phyloP scores from a whole-genome alignment of 805 yeast genomes.

The Wickerhamomyces ciferrii region DNA sequence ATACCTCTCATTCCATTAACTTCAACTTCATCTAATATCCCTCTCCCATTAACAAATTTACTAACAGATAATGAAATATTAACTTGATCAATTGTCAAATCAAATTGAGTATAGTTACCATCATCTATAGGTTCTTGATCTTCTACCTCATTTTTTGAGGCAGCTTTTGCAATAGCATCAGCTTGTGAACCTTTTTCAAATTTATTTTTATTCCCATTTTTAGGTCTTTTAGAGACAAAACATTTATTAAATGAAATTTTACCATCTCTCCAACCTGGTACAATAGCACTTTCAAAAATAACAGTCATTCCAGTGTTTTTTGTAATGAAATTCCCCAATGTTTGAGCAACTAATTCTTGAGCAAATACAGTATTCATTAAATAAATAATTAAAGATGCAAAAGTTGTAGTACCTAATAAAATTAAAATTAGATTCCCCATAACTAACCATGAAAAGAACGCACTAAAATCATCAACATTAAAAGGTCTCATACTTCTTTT shows the following conservation, averaged over 20 bases:
- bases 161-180: slow-evolving; percentile 53
- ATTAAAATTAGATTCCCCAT: slow-evolving; percentile 82
- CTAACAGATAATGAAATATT: slow-evolving; percentile 73
- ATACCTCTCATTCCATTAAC: slow-evolving; percentile 87
- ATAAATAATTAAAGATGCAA: slow-evolving; percentile 72
- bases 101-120: slow-evolving; percentile 96
- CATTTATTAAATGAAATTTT: slow-evolving; percentile 81
- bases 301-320: slow-evolving; percentile 78
- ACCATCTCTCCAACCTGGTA: slow-evolving; percentile 90
- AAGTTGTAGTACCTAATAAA: slow-evolving; percentile 87
- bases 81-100: slow-evolving; percentile 81
- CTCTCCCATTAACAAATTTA: slow-evolving; percentile 88
- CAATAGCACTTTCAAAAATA: slow-evolving; percentile 88
- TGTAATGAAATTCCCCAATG: slow-evolving; percentile 79
- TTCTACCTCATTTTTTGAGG: slow-evolving; percentile 8
- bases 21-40: slow-evolving; percentile 76
- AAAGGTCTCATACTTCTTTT: slow-evolving; percentile 77
- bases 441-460: slow-evolving; percentile 86
- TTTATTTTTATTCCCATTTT: slow-evolving; percentile 33
- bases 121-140: slow-evolving; percentile 53
- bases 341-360: slow-evolving; percentile 76
- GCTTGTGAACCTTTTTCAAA: slow-evolving; percentile 72
- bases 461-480: slow-evolving; percentile 88
- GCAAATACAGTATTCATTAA: slow-evolving; percentile 53
- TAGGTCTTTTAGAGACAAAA: slow-evolving; percentile 81